phyloP scores from a whole-genome alignment of 225 moss, liverwort and hornwort genomes.

The Antitrichia curtipendula region DNA sequence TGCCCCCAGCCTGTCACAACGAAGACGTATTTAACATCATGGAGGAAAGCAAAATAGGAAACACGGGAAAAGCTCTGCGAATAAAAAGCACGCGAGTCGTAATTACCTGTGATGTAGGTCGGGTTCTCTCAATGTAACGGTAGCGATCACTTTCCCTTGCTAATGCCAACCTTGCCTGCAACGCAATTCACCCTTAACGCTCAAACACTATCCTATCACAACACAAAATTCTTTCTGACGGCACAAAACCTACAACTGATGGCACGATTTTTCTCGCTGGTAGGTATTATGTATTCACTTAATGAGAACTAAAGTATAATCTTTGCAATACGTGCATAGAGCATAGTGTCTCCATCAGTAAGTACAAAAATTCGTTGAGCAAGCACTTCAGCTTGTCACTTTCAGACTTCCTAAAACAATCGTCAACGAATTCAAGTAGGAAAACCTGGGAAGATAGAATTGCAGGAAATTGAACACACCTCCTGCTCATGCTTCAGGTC shows the following conservation, averaged over 20 bases:
- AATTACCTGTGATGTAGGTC: conserved; percentile 64
- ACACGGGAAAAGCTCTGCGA: neutral
- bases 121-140: conserved; percentile 55
- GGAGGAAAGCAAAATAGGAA: neutral
- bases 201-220: neutral
- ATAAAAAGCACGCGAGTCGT: neutral
- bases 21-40: neutral
- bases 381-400: neutral
- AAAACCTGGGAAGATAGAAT: neutral
- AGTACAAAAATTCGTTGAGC: neutral
- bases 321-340: neutral
- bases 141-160: conserved; percentile 60
- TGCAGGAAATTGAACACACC: conserved; percentile 20
- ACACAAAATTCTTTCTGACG: neutral
- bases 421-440: neutral
- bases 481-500: conserved; percentile 68
- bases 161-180: conserved; percentile 63
- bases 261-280: neutral
- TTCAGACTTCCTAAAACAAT: neutral
- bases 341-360: neutral
- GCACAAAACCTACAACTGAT: neutral
- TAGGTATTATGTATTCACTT: neutral
- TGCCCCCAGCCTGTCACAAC: conserved; percentile 19
- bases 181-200: neutral
- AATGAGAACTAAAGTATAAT: neutral